phyloP scores from a whole-genome alignment of 176 grass and related monocot species.

The Oryza longistaminata region DNA sequence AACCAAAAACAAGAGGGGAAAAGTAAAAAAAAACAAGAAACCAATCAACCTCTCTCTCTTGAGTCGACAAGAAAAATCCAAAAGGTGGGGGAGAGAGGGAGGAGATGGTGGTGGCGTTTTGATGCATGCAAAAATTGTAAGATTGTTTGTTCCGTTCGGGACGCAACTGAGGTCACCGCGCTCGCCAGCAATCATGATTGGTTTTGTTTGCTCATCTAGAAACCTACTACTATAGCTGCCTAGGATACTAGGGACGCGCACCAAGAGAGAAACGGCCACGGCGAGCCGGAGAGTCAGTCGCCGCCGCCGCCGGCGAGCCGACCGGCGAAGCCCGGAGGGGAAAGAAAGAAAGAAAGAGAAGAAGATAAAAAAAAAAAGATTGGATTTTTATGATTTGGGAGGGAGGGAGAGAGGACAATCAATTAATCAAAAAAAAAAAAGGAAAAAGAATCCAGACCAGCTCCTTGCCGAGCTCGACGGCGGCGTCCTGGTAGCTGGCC shows the following conservation, averaged over 20 bases:
- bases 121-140: not conserved
- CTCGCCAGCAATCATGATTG: not conserved
- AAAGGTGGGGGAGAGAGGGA: not conserved
- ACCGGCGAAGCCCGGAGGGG: not conserved
- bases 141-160: constrained; percentile 26
- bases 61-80: not conserved
- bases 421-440: no score
- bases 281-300: not conserved
- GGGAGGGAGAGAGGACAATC: not conserved
- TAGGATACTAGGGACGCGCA: not conserved
- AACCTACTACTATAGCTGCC: no score
- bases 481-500: constrained; percentile 77
- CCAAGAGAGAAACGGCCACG: not conserved
- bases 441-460: constrained; percentile 34
- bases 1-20: not conserved
- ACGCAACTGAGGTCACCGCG: constrained; percentile 41
- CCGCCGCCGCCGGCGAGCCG: no score
- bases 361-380: not conserved
- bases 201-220: no score
- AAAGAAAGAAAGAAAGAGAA: no score
- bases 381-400: constrained; percentile 12
- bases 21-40: not conserved
- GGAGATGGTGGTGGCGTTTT: not conserved
- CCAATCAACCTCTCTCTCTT: not conserved
- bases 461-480: constrained; percentile 80